phyloP scores from a whole-genome alignment of 805 yeast genomes.

The Allodekkera sacchari region DNA sequence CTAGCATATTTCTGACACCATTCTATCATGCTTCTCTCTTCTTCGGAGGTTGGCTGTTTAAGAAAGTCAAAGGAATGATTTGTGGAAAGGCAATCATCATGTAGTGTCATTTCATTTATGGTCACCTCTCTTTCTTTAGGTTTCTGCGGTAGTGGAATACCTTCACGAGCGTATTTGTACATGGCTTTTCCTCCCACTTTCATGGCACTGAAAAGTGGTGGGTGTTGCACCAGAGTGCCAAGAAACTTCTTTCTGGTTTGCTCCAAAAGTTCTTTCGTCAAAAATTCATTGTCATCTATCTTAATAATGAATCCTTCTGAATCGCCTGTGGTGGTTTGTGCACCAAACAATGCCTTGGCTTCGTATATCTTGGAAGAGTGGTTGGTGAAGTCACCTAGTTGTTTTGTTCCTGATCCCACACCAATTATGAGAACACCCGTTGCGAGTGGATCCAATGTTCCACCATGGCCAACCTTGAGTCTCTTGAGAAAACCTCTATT shows the following conservation, averaged over 20 bases:
- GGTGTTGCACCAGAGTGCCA: slow-evolving; percentile 83
- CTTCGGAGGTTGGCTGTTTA: slow-evolving; percentile 37
- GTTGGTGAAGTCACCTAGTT: slow-evolving; percentile 59
- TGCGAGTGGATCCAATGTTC: slow-evolving; percentile 92
- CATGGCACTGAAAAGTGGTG: slow-evolving; percentile 91
- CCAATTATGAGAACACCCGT: slow-evolving; percentile 92
- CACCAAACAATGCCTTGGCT: slow-evolving; percentile 80
- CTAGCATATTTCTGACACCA: slow-evolving; percentile 38
- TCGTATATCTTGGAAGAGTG: slow-evolving; percentile 75
- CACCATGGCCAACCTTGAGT: slow-evolving; percentile 92
- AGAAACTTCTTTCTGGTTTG: slow-evolving; percentile 52
- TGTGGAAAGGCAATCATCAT: slow-evolving; percentile 41
- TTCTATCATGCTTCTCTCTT: slow-evolving; percentile 35
- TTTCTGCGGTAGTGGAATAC: slow-evolving; percentile 74
- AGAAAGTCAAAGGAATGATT: slow-evolving; percentile 48
- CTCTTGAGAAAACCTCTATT: slow-evolving; percentile 36
- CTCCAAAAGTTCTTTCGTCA: slow-evolving; percentile 44
- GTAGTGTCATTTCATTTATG: slow-evolving; percentile 46
- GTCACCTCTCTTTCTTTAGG: slow-evolving; percentile 69
- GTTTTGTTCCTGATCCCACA: slow-evolving; percentile 86
- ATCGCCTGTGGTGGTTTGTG: slow-evolving; percentile 90
- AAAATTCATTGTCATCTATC: slow-evolving; percentile 45
- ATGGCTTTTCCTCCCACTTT: slow-evolving; percentile 92
- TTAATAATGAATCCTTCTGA: slow-evolving; percentile 75
- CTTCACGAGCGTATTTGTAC: slow-evolving; percentile 89